Evolutionary conservation across 495 filamentous ascomycete genomes (phyloP), one percentile per base, ranked within the genome.

Genomic region (Talaromyces liani): DNA sequence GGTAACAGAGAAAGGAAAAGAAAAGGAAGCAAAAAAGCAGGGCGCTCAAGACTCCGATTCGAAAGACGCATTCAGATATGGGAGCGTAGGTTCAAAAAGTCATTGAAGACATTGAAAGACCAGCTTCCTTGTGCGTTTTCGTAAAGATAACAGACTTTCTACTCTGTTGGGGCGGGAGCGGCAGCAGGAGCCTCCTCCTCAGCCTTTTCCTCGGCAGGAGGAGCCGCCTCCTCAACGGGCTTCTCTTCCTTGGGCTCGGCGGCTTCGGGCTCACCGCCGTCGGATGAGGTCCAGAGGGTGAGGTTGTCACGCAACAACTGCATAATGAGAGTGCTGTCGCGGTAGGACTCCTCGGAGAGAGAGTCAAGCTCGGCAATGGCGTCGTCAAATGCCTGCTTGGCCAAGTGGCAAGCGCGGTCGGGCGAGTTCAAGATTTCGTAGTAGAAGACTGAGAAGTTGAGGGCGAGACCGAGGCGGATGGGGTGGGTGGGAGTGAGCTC

Each of bases 391-490:
- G 95, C 93, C 82, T 97, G 93, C 88, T 98, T 98, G 75, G 94
- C 94, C 62, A 98, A 86, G 77, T 98, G 94, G 85, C 94, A 98
- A 72, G 94, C 94, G 76, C 93, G 93, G 74, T 98, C 94, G 55
- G 94, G 94, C 12, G 94, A 96, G 88, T 98, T 98, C 69, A 98
- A 84, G 76, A 98, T 98, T 85, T 98, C 94, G 77, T 98, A 98
- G 87, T 98, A 98, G 84, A 98, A 98, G 68, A 98, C 94, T 47
- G 95, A 98, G 87, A 98, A 98, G 86, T 98, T 98, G 67, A 98
- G 86, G 65, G 94, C 94, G 67, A 98, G 90, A 73, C 94, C 94
- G 65, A 98, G 91, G 69, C 94, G 94, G 79, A 98, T 98, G 65
- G 94, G 94, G 84, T 98, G 94, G 66, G 94, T 98, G 39, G 94